A percentile compares a stretch with the other conserved stretches of the same genome.
phyloP scores from a whole-genome alignment of 345 rosid species.

The Excoecaria cochinchinensis region DNA sequence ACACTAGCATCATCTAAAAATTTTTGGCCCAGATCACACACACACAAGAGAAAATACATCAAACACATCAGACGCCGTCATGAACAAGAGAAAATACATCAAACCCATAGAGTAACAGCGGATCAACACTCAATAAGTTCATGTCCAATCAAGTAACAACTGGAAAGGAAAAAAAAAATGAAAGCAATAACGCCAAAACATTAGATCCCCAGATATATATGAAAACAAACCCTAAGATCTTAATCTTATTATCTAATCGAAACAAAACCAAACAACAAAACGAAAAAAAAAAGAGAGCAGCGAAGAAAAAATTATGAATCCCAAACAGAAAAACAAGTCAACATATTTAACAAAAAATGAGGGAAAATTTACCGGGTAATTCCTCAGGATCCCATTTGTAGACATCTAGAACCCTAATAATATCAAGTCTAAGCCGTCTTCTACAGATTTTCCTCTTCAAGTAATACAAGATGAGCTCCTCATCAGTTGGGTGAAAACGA shows the following conservation, averaged over 20 bases:
- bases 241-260: not conserved
- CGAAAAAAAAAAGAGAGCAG: not conserved
- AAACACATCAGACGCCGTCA: not conserved
- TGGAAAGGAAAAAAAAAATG: not conserved
- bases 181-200: conserved; percentile 11
- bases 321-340: too few species aligned
- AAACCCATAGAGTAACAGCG: not conserved
- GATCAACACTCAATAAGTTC: not conserved
- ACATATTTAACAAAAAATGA: too few species aligned
- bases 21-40: too few species aligned
- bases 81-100: not conserved
- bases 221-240: not conserved
- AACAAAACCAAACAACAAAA: not conserved
- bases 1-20: not conserved
- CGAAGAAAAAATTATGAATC: not conserved
- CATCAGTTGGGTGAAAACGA: conserved; percentile 92
- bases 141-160: too few species aligned
- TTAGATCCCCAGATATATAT: not conserved
- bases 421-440: conserved; percentile 47
- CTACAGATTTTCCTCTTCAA: conserved; percentile 79
- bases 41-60: not conserved
- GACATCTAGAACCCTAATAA: conserved; percentile 74
- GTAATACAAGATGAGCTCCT: conserved; percentile 73
- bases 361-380: conserved; percentile 57
- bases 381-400: conserved; percentile 96